A percentile compares a stretch with the other conserved stretches of the same genome.
These are phyloP conservation scores for Porcisia deanei DNA, from an alignment of 208 protist genomes.

Conservation along the genomic window DNA sequence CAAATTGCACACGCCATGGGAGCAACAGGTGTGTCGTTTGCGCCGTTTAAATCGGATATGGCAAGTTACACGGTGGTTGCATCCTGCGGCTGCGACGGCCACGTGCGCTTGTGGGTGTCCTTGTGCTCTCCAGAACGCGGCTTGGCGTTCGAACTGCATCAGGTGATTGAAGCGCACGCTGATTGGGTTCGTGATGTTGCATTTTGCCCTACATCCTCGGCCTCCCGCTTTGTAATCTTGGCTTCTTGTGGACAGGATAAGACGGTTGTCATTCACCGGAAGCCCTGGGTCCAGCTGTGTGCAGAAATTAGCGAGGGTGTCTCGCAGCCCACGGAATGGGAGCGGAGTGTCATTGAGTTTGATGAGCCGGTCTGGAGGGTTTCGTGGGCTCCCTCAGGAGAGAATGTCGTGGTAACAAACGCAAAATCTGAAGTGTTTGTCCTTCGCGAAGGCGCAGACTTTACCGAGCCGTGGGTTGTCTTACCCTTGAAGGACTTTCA, in stretches of 20 bases:
- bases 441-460: conserved; percentile 63
- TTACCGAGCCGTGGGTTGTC: conserved; percentile 81
- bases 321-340: conserved; percentile 50
- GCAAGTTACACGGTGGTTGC: conserved; percentile 50
- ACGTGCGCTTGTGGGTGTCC: conserved; percentile 73
- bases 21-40: conserved; percentile 75
- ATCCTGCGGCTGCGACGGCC: conserved; percentile 81
- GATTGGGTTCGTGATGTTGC: conserved; percentile 84
- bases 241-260: conserved; percentile 79
- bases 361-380: conserved; percentile 79
- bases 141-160: conserved; percentile 46
- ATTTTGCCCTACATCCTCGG: conserved; percentile 64
- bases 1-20: conserved; percentile 88
- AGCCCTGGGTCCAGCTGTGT: conserved; percentile 68
- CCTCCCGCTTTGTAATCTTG: conserved; percentile 56
- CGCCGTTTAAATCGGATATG: conserved; percentile 43
- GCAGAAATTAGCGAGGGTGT: conserved; percentile 18
- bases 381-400: conserved; percentile 73
- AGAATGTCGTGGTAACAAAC: conserved; percentile 78
- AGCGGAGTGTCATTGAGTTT: conserved; percentile 63
- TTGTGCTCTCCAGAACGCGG: conserved; percentile 19
- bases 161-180: conserved; percentile 48
- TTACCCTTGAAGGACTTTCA: conserved; percentile 72
- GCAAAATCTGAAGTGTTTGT: conserved; percentile 70
- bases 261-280: conserved; percentile 73